Base-by-base conservation (phyloP, 257 asterid genomes). In the Solanum rostratum region DNA sequence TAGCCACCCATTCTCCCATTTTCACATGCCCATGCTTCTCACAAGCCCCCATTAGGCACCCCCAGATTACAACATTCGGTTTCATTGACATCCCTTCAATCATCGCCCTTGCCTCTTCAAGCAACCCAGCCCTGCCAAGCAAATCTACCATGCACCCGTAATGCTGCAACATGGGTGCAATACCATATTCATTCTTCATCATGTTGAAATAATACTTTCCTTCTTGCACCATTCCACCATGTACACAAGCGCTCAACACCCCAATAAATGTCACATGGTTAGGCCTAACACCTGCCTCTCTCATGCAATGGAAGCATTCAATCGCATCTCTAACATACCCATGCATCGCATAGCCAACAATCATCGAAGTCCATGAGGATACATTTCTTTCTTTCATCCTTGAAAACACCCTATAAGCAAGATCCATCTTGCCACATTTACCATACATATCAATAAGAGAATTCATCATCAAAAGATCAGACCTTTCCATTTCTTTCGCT, bases 61-160 rank as follows among this genome's bases (percentile, higher is more conserved):
- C 99, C 97, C 95, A 95, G 69, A 96, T 87, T 60, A 94, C 94
- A 74, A 88, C 95, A 92, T 94, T 96, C 14, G 98, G 91, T 80
- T 88, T 91, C 95, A 96, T 90, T 24, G 98, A 97, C 99, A 96
- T 96, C 80, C 78, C 84, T 68, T 93, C 98, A 83, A 96, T 92
- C 95, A 91, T 91, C 86, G 19, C 83, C 88, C 82, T 91, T 6
- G 97, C 98, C 89, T 93, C 97, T 16, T 89, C 91, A 7, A 96
- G 88, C 92, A 93, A 87, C 85, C 99, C 97, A 5, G 90, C 93
- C 76, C 97, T 90, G 2, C 98, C 98, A 18, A 96, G 91, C 92
- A 96, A 89, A 87, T 95, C 98, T 29, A 88, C 94, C 97, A 93
- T 92, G 92, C 98, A 96, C 79, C 98, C 99, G 9, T 95, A 96